Evolutionary conservation across 2,329 filamentous ascomycete genomes (phyloP), one percentile per base, ranked within the genome.

Genomic region (Sordariomycetes sp.): DNA sequence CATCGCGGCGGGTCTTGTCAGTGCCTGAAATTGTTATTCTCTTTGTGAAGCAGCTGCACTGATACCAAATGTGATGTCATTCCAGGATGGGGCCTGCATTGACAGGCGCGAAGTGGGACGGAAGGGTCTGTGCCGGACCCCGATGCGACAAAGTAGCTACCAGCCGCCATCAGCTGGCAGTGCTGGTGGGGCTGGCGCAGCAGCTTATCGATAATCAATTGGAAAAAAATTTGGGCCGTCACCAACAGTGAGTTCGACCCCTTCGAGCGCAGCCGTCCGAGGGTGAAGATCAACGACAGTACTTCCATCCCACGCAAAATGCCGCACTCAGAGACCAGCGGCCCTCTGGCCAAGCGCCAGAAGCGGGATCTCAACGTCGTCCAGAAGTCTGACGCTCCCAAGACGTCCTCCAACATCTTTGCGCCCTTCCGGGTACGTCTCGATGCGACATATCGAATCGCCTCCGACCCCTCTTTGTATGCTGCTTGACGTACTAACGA

Each of bases 371-470:
- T 76, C 10, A 62, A 45, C 15, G 3, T 52, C 7, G 62, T 67
- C 56, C 65, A 70, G 58, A 55, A 70, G 65, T 62, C 71, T 52
- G 65, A 75, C 62, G 61, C 70, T 62, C 60, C 73, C n/a, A 62
- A 65, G 57, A 69, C 74, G 65, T 78, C 80, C 58, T 95, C 91
- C 12, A 82, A 84, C 67, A 90, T 97, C 63, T 97, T 99, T 76
- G 88, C 91, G 64, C 92, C 94, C 1, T 97, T 92, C 73, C 78
- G 94, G 70, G 90, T 95, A 84, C 62, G 85, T 59, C n/a, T 15
- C 28, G 22, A 28, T 57, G 15, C 20, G n/a, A 52, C 25, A 52
- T n/a, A n/a, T 17, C 51, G 3, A 15, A 13, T 17, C 51, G 7
- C 24, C 51, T n/a, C 13, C 10, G n/a, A n/a, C 36, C 48, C 58